phyloP scores from a whole-genome alignment of 768 basidiomycete genomes.

The Pisolithus sp. region DNA sequence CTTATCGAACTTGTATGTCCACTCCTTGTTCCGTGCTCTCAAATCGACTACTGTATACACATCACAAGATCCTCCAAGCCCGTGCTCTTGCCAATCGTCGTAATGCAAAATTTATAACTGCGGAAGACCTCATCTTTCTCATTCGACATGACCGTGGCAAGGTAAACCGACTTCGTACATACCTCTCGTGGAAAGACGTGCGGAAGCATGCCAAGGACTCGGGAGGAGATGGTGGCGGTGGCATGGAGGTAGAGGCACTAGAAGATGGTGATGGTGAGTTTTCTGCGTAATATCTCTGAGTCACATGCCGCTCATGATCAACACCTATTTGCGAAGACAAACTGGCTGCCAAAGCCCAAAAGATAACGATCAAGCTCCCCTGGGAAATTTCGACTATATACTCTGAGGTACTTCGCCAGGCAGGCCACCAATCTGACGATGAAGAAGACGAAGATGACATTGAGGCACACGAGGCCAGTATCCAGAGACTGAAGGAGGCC shows the following conservation, averaged over 20 bases:
- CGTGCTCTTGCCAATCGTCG: constrained; percentile 76
- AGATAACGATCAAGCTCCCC: constrained; percentile 90
- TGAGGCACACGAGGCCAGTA: constrained; percentile 92
- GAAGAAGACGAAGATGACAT: constrained; percentile 96
- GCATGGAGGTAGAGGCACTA: constrained; percentile 73
- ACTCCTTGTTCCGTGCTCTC: neutral
- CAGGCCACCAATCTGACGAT: constrained; percentile 81
- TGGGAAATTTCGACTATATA: constrained; percentile 95
- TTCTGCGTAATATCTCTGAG: neutral
- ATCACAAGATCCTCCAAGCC: constrained; percentile 76
- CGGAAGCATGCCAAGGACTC: constrained; percentile 92
- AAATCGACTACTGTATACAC: constrained; percentile 1
- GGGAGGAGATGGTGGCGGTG: constrained; percentile 73
- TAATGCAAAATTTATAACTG: constrained; percentile 77
- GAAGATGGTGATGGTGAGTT: constrained; percentile 77
- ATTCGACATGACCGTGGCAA: constrained; percentile 92
- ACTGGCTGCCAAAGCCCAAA: constrained; percentile 76
- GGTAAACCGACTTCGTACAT: constrained; percentile 87
- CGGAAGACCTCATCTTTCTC: constrained; percentile 95
- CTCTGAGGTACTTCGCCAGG: constrained; percentile 73
- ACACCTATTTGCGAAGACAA: constrained; percentile 46
- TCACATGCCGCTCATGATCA: neutral
- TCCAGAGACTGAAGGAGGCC: constrained; percentile 87
- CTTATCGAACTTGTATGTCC: constrained; percentile 77
- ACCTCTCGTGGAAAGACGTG: constrained; percentile 96